phyloP scores from a whole-genome alignment of 2,329 filamentous ascomycete species.

The Colletotrichum cuscutae region DNA sequence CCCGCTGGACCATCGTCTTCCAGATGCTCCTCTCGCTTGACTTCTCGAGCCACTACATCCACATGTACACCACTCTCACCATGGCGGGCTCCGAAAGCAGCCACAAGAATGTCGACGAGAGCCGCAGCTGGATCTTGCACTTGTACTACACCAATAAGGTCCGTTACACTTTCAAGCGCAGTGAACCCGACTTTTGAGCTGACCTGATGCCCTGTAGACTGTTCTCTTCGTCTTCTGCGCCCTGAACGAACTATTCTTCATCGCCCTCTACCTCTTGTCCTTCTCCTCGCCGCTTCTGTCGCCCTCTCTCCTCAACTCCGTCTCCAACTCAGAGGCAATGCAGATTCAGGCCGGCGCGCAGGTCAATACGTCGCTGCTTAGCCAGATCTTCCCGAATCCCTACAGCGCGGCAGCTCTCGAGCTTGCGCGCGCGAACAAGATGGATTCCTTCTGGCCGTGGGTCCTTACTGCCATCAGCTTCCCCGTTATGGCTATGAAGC shows the following conservation, averaged over 20 bases:
- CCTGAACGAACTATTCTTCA: constrained; percentile 97
- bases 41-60: constrained; percentile 96
- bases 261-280: constrained; percentile 95
- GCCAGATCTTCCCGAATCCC: constrained; percentile 84
- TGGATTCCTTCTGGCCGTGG: constrained; percentile 75
- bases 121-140: constrained; percentile 88
- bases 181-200: constrained; percentile 11
- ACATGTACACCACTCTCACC: constrained; percentile 95
- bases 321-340: constrained; percentile 62
- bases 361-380: constrained; percentile 74
- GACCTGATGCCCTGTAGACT: constrained; percentile 62
- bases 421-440: constrained; percentile 93
- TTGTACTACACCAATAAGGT: constrained; percentile 98
- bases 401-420: constrained; percentile 94
- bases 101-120: constrained; percentile 95
- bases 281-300: constrained; percentile 93
- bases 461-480: constrained; percentile 82
- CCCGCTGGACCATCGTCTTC: constrained; percentile 93
- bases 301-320: constrained; percentile 79
- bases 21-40: constrained; percentile 93
- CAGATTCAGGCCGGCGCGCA: constrained; percentile 74
- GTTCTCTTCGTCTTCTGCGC: constrained; percentile 92
- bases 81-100: constrained; percentile 84
- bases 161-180: neutral
- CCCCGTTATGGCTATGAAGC: constrained; percentile 91